These are phyloP conservation scores for Jackrogersella multiformis DNA, from an alignment of 495 filamentous ascomycete genomes.

Conservation along the genomic window DNA sequence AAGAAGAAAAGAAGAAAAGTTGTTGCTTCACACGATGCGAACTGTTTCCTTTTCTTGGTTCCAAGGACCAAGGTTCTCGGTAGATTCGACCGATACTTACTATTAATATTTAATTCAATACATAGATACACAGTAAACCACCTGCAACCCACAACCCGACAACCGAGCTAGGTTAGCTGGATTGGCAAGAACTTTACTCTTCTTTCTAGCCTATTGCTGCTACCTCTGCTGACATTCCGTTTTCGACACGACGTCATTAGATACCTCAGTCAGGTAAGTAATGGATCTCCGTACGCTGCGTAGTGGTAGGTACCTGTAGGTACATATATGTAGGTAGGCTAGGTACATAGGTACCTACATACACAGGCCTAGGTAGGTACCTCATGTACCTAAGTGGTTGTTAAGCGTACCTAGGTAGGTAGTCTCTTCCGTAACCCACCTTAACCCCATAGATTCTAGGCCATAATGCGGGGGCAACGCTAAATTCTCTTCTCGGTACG, in stretches of 20 bases:
- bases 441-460: background rate
- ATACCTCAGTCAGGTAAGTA: too few species aligned
- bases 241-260: slow-evolving; percentile 29
- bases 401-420: background rate
- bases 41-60: background rate
- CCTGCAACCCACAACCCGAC: background rate
- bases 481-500: slow-evolving; percentile 11
- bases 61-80: background rate
- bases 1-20: slow-evolving; percentile 37
- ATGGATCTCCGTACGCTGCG: too few species aligned
- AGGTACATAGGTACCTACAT: too few species aligned
- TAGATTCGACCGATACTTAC: background rate
- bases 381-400: background rate
- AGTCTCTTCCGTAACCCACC: background rate
- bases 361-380: background rate
- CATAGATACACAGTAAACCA: too few species aligned
- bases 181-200: too few species aligned
- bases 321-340: slow-evolving; percentile 12
- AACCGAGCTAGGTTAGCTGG: background rate
- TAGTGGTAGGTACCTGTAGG: background rate
- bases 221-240: background rate
- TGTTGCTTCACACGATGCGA: slow-evolving; percentile 6
- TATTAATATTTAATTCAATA: too few species aligned
- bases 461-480: background rate
- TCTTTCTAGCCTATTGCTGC: too few species aligned